These are phyloP conservation scores for Cladosporium sp. DNA, from an alignment of 2,329 filamentous ascomycete genomes.

Conservation along the genomic window DNA sequence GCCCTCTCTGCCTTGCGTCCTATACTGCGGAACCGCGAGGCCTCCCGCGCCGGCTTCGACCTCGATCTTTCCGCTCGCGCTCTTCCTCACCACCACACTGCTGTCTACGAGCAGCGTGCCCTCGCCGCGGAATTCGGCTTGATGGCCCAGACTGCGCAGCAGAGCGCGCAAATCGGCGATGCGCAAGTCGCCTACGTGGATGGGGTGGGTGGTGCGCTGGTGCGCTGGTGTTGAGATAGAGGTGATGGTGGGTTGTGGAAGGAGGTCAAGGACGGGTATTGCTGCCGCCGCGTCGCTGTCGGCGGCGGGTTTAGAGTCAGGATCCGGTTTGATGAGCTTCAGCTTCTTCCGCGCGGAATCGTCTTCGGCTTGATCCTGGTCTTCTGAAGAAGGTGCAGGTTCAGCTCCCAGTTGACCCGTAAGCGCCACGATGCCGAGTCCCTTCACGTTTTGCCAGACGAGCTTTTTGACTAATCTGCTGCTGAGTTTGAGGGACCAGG, in stretches of 20 bases:
- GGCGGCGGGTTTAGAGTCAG: conserved; percentile 42
- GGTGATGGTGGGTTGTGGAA: conserved; percentile 27
- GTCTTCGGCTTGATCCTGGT: conserved; percentile 32
- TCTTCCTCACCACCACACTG: conserved; percentile 83
- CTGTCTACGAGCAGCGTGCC: conserved; percentile 88
- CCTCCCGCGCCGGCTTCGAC: conserved; percentile 68
- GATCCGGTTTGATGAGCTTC: conserved; percentile 47
- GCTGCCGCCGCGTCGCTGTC: conserved; percentile 26
- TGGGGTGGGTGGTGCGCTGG: conserved; percentile 52
- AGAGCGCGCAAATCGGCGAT: conserved; percentile 82
- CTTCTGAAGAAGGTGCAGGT: conserved; percentile 28
- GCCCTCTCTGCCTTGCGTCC: conserved; percentile 35
- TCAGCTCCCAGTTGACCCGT: conserved; percentile 65
- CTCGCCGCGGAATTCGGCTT: conserved; percentile 88
- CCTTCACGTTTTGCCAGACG: conserved; percentile 91
- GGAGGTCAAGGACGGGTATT: conserved; percentile 55
- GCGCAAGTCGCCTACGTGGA: conserved; percentile 90
- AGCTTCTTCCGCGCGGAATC: conserved; percentile 51
- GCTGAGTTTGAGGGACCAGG: conserved; percentile 90
- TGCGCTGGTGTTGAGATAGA: conserved; percentile 34
- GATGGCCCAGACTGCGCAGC: conserved; percentile 77
- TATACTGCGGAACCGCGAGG: conserved; percentile 18
- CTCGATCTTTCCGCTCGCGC: conserved; percentile 72
- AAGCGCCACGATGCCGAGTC: conserved; percentile 86
- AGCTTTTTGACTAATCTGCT: conserved; percentile 79